These are phyloP conservation scores for Pythium dissotocum DNA, from an alignment of 352 stramenopile species.

Conservation along the genomic window DNA sequence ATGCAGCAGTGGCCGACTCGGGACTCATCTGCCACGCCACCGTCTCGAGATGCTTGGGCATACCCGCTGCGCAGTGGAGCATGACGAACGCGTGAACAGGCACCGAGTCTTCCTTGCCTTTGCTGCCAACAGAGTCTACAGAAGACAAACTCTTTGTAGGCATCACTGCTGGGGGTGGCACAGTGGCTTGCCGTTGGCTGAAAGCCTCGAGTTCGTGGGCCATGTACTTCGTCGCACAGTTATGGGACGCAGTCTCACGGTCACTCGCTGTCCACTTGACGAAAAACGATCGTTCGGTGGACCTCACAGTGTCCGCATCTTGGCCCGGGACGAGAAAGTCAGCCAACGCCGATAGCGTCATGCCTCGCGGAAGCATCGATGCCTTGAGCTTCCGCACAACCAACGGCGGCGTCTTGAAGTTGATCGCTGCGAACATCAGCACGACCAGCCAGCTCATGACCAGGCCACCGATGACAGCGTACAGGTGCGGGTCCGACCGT, in stretches of 20 bases:
- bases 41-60: slow-evolving; percentile 18
- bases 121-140: not conserved
- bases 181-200: not conserved
- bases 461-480: slow-evolving; percentile 40
- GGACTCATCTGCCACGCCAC: slow-evolving; percentile 12
- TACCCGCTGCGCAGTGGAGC: slow-evolving; percentile 17
- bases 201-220: slow-evolving; percentile 30
- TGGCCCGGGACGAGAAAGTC: slow-evolving; percentile 1
- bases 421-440: slow-evolving; percentile 28
- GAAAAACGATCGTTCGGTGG: slow-evolving; percentile 27
- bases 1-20: too few species aligned
- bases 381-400: not conserved
- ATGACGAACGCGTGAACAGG: slow-evolving; percentile 20
- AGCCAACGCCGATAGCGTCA: not conserved
- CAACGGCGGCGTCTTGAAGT: slow-evolving; percentile 14
- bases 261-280: slow-evolving; percentile 29
- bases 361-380: not conserved
- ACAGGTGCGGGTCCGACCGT: slow-evolving; percentile 39
- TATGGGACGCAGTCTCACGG: slow-evolving; percentile 32
- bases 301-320: slow-evolving; percentile 1
- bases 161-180: not conserved
- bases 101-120: not conserved
- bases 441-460: slow-evolving; percentile 33
- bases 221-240: slow-evolving; percentile 34
- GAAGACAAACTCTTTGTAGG: not conserved